Percentiles rank a stretch among this genome's conserved stretches.
phyloP scores from a whole-genome alignment of 345 rosid genomes.

The Streptanthus diversifolius region DNA sequence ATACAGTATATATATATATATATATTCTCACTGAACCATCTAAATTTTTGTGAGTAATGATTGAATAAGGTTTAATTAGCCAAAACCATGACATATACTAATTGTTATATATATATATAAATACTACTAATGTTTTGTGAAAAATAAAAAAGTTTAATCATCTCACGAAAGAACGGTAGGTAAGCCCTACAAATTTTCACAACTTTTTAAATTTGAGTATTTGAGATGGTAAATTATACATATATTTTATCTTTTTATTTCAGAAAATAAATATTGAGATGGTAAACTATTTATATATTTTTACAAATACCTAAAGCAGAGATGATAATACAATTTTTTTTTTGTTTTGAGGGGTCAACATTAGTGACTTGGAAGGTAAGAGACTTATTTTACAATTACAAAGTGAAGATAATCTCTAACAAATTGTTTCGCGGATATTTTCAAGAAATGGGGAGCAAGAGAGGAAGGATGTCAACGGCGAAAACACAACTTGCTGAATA shows the following conservation, averaged over 20 bases:
- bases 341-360: neutral
- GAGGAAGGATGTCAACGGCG: constrained; percentile 11
- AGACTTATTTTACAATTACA: neutral
- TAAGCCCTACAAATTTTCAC: neutral
- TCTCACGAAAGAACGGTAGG: constrained; percentile 11
- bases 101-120: neutral
- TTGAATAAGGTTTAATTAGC: neutral
- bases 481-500: constrained; percentile 2
- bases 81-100: neutral
- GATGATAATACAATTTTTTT: neutral
- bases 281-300: neutral
- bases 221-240: neutral
- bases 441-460: neutral
- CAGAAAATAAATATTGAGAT: neutral
- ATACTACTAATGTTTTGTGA: neutral
- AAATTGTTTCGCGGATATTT: neutral
- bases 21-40: neutral
- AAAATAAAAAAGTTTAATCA: neutral
- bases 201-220: neutral
- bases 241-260: neutral
- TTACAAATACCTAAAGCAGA: neutral
- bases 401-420: neutral
- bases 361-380: constrained; percentile 15
- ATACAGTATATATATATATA: too few relatives aligned
- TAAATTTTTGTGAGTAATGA: neutral